Evolutionary conservation across 164 flowering plant genomes (phyloP).

Genomic region (Aristolochia fimbriata): DNA sequence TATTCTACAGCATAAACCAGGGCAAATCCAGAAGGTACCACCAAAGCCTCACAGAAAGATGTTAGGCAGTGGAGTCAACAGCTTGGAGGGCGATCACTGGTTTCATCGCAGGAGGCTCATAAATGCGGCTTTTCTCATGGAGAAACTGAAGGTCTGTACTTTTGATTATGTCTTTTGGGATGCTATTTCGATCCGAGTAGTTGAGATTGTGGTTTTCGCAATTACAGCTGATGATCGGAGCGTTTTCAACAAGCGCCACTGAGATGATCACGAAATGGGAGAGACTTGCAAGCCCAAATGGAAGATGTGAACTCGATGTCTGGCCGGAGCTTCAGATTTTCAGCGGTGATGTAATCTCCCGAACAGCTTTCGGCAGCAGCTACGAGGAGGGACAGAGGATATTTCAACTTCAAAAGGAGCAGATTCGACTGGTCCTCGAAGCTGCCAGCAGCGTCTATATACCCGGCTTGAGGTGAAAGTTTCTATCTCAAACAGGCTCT

Average conservation of each 20-base stretch:
- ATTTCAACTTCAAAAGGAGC: slow-evolving; percentile 21
- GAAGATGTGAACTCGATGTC: slow-evolving; percentile 15
- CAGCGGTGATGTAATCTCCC: slow-evolving; percentile 11
- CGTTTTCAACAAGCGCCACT: slow-evolving; percentile 10
- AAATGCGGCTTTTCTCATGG: slow-evolving; percentile 9
- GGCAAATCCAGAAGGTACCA: slow-evolving; percentile 1
- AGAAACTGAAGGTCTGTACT: slow-evolving; percentile 18
- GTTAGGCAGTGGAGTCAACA: not conserved
- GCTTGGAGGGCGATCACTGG: slow-evolving; percentile 12
- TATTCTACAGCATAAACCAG: slow-evolving; percentile 4
- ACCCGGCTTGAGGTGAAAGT: slow-evolving; percentile 40
- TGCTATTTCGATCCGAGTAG: too few species aligned
- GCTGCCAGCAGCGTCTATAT: slow-evolving; percentile 10
- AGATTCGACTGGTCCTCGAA: slow-evolving; percentile 4
- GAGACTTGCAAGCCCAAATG: slow-evolving; percentile 3
- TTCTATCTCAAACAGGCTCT: not conserved
- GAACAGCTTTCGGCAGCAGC: slow-evolving; percentile 18
- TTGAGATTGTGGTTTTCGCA: not conserved
- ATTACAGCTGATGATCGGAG: slow-evolving; percentile 18
- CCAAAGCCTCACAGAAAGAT: too few species aligned
- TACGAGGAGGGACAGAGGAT: slow-evolving; percentile 16
- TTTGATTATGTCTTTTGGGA: too few species aligned
- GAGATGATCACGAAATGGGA: slow-evolving; percentile 16
- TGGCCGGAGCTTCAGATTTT: slow-evolving; percentile 13
- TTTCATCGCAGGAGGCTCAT: slow-evolving; percentile 7